phyloP scores from a whole-genome alignment of 352 stramenopile species.

The Phytopythium kandeliae region DNA sequence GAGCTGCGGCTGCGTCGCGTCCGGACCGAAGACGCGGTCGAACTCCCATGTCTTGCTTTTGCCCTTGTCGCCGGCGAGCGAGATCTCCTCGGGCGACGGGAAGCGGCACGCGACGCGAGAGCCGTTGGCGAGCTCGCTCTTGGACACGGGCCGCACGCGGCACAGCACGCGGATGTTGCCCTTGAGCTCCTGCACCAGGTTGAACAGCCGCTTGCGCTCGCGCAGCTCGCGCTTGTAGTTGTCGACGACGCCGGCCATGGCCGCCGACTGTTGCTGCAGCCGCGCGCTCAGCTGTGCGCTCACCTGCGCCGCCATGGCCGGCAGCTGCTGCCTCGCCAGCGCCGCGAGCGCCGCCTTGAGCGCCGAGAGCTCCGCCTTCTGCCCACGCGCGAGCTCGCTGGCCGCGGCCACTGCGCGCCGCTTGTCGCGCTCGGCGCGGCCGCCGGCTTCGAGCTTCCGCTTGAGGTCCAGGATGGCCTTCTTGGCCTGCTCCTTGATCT shows the following conservation, averaged over 20 bases:
- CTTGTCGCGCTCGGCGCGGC: constrained; percentile 58
- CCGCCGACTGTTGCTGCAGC: constrained; percentile 65
- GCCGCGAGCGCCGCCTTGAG: constrained; percentile 48
- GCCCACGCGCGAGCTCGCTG: constrained; percentile 37
- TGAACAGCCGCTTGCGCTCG: constrained; percentile 91
- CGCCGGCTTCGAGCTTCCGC: constrained; percentile 56
- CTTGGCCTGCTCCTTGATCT: constrained; percentile 87
- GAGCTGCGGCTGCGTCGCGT: constrained; percentile 69
- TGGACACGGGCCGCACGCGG: constrained; percentile 91
- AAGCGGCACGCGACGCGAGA: constrained; percentile 85
- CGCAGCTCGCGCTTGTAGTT: constrained; percentile 89
- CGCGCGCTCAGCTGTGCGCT: constrained; percentile 67
- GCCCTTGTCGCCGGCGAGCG: constrained; percentile 71
- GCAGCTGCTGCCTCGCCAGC: constrained; percentile 48
- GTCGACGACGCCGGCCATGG: constrained; percentile 80
- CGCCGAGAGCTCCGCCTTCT: constrained; percentile 42
- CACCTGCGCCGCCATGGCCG: constrained; percentile 57
- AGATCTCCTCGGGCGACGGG: constrained; percentile 69
- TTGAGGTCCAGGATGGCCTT: constrained; percentile 84
- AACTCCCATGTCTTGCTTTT: constrained; percentile 87
- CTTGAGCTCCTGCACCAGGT: constrained; percentile 94
- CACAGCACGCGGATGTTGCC: constrained; percentile 98
- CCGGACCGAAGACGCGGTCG: constrained; percentile 78
- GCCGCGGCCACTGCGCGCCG: constrained; percentile 32
- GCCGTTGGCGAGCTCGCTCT: constrained; percentile 55